These are phyloP conservation scores for Epichloe aotearoae DNA, from an alignment of 2,329 filamentous ascomycete genomes.

Conservation along the genomic window DNA sequence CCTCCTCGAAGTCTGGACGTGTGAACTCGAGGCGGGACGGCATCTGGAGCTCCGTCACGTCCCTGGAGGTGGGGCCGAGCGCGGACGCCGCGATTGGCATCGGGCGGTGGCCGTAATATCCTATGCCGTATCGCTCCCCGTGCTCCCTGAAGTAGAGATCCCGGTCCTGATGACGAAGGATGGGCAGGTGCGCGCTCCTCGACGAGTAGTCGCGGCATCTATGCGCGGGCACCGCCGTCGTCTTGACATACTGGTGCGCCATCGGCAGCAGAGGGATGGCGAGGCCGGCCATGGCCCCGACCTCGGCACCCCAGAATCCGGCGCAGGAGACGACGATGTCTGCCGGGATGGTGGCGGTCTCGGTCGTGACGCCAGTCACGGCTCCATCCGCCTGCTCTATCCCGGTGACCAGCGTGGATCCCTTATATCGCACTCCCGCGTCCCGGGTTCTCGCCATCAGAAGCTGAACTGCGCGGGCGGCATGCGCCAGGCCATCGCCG, in stretches of 20 bases:
- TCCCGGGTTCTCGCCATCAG: slow-evolving; percentile 43
- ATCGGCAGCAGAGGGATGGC: slow-evolving; percentile 46
- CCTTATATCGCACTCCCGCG: slow-evolving; percentile 46
- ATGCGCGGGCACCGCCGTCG: slow-evolving; percentile 34
- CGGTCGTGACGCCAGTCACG: slow-evolving; percentile 43
- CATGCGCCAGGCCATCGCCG: slow-evolving; percentile 46
- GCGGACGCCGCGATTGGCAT: slow-evolving; percentile 45
- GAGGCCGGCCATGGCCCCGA: slow-evolving; percentile 47
- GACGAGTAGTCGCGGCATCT: slow-evolving; percentile 21
- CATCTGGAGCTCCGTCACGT: slow-evolving; percentile 47
- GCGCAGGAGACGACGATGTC: slow-evolving; percentile 51
- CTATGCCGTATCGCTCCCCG: slow-evolving; percentile 48
- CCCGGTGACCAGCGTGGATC: slow-evolving; percentile 41
- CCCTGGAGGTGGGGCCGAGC: slow-evolving; percentile 36
- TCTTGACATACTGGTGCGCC: slow-evolving; percentile 52
- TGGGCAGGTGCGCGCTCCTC: slow-evolving; percentile 41
- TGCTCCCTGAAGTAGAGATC: slow-evolving; percentile 54
- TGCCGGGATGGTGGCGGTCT: slow-evolving; percentile 34
- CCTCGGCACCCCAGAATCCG: slow-evolving; percentile 53
- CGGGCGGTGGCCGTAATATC: slow-evolving; percentile 49
- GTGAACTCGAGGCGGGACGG: slow-evolving; percentile 50
- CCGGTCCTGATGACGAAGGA: slow-evolving; percentile 48
- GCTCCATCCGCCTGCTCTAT: slow-evolving; percentile 34
- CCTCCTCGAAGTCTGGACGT: slow-evolving; percentile 43
- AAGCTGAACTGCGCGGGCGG: slow-evolving; percentile 46